phyloP scores from a whole-genome alignment of 148 eudicot species.

The Amaranthus cruentus region DNA sequence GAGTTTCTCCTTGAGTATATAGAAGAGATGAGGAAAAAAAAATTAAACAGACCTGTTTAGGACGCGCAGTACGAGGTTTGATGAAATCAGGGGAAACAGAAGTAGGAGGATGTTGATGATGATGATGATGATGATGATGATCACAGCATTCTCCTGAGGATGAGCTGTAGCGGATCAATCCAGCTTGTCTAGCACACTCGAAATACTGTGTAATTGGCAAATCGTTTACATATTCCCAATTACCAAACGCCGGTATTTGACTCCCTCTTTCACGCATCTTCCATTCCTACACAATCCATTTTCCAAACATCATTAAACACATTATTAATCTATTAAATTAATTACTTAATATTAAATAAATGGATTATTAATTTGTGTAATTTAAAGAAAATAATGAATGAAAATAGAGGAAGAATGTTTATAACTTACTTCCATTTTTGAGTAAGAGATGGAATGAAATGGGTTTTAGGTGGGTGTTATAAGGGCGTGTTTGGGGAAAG shows the following conservation, averaged over 20 bases:
- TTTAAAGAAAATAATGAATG: not conserved
- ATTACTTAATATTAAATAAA: not conserved
- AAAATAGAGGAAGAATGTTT: not conserved
- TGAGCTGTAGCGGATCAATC: slow-evolving; percentile 47
- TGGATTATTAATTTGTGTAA: too few relatives aligned
- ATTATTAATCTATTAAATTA: not conserved
- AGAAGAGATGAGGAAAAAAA: not conserved
- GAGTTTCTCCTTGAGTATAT: too few relatives aligned
- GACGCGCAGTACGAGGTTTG: slow-evolving; percentile 12
- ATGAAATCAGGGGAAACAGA: slow-evolving; percentile 8
- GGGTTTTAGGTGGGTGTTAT: not conserved
- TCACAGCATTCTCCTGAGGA: slow-evolving; percentile 37
- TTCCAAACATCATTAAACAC: not conserved
- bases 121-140: slow-evolving; percentile 1
- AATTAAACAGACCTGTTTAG: slow-evolving; percentile 13
- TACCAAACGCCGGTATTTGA: slow-evolving; percentile 68
- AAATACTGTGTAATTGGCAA: slow-evolving; percentile 73
- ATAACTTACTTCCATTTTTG: slow-evolving; percentile 4
- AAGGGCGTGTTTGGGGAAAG: not conserved
- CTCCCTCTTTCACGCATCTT: slow-evolving; percentile 13
- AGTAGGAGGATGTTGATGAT: not conserved
- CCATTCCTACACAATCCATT: slow-evolving; percentile 6
- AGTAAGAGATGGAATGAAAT: not conserved
- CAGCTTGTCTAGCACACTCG: slow-evolving; percentile 63
- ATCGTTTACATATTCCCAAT: slow-evolving; percentile 66